Conservation (phyloP, 176 grass and related monocot genomes). For the Metroxylon sagu region DNA sequence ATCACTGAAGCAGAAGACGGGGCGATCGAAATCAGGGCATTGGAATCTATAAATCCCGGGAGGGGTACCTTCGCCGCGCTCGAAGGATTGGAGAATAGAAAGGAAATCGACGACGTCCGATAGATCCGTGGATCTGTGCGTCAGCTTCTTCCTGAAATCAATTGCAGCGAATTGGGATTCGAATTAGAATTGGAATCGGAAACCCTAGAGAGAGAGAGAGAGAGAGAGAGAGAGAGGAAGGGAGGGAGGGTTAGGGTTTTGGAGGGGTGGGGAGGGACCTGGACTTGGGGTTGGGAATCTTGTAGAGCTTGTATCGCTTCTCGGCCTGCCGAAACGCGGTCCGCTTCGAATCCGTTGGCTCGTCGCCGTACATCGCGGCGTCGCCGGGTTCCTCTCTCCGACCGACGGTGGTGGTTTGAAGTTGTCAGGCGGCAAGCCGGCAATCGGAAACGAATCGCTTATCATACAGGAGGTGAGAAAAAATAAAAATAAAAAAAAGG, state of each 20-base stretch:
- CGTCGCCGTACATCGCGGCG: slow-evolving; percentile 42
- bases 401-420: no score
- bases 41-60: slow-evolving; percentile 30
- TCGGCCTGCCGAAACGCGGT: slow-evolving; percentile 65
- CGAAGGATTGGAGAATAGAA: slow-evolving; percentile 23
- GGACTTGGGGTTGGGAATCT: slow-evolving; percentile 44
- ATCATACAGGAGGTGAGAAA: no score
- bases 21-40: slow-evolving; percentile 36
- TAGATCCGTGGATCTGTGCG: slow-evolving; percentile 15
- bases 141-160: slow-evolving; percentile 18
- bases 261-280: slow-evolving; percentile 7
- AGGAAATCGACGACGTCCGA: slow-evolving; percentile 53
- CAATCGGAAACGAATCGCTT: no score
- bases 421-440: no score
- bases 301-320: slow-evolving; percentile 92
- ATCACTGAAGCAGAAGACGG: slow-evolving; percentile 62
- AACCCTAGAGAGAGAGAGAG: background rate
- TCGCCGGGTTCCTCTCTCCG: no score
- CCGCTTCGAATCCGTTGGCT: slow-evolving; percentile 37
- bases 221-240: no score
- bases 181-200: background rate
- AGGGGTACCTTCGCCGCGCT: slow-evolving; percentile 10
- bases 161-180: background rate
- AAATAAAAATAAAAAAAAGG: no score
- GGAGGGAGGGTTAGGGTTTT: background rate